These are phyloP conservation scores for Ramaria sp. DNA, from an alignment of 768 basidiomycete genomes.

Conservation along the genomic window DNA sequence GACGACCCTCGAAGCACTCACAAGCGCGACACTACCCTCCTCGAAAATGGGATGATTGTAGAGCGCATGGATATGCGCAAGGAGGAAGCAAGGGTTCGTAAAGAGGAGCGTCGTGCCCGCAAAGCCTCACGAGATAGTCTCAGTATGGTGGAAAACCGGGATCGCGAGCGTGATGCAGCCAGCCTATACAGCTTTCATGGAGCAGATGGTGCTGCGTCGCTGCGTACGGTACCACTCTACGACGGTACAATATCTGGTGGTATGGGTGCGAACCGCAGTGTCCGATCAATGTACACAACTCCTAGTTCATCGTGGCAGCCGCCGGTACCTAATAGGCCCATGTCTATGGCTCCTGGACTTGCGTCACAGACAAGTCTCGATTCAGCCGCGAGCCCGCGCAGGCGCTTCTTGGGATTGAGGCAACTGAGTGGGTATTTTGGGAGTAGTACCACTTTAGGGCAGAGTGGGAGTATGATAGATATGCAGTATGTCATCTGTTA, in stretches of 20 bases:
- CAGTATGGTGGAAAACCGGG: not conserved
- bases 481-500: constrained; percentile 62
- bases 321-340: not conserved
- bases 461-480: constrained; percentile 84
- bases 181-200: constrained; percentile 7
- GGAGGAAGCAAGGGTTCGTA: constrained; percentile 65
- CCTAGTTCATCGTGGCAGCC: constrained; percentile 7
- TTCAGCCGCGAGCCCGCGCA: constrained; percentile 48
- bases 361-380: constrained; percentile 34
- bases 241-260: constrained; percentile 2
- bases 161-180: constrained; percentile 1
- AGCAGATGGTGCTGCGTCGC: constrained; percentile 3
- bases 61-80: constrained; percentile 77
- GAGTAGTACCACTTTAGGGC: constrained; percentile 72
- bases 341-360: constrained; percentile 8
- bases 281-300: constrained; percentile 9
- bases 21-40: constrained; percentile 64
- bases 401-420: constrained; percentile 69
- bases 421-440: constrained; percentile 62
- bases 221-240: not conserved
- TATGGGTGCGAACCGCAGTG: not conserved
- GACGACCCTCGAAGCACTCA: constrained; percentile 18
- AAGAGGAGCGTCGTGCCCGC: constrained; percentile 60
- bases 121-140: constrained; percentile 40
- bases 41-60: constrained; percentile 84